Percentiles rank a stretch among this genome's conserved stretches.
phyloP scores from a whole-genome alignment of 2,329 filamentous ascomycete genomes.

The Chaetomium sp. region DNA sequence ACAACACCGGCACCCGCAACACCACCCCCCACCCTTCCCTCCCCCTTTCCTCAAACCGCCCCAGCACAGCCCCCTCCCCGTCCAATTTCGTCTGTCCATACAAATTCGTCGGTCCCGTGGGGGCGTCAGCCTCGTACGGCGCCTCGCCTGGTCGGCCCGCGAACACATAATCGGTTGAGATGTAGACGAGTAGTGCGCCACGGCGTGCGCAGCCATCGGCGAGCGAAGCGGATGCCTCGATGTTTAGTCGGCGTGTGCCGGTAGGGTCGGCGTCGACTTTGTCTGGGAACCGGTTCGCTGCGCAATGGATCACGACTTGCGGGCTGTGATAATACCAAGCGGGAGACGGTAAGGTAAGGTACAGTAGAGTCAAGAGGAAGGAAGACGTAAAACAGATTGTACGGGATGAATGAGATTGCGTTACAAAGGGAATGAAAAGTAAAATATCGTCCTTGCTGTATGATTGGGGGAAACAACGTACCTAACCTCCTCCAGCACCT shows the following conservation, averaged over 20 bases:
- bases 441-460: no score
- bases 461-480: constrained; percentile 28
- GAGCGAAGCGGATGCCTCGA: constrained; percentile 61
- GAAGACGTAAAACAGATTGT: not conserved
- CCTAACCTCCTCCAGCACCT: constrained; percentile 48
- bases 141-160: constrained; percentile 69
- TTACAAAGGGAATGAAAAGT: no score
- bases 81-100: constrained; percentile 60
- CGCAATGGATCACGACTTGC: constrained; percentile 75
- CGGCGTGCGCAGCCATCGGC: constrained; percentile 59
- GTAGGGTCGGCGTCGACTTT: constrained; percentile 74
- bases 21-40: constrained; percentile 57
- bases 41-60: constrained; percentile 44
- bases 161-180: constrained; percentile 80
- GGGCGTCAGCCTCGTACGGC: constrained; percentile 63
- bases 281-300: constrained; percentile 83
- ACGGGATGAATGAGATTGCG: no score
- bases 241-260: constrained; percentile 67
- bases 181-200: constrained; percentile 63
- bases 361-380: not conserved
- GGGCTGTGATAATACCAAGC: constrained; percentile 13
- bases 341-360: not conserved
- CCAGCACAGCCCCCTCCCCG: constrained; percentile 59
- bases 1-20: constrained; percentile 76
- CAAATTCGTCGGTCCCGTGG: constrained; percentile 66